These are phyloP conservation scores for Xylaria digitata DNA, from an alignment of 2,329 filamentous ascomycete species.

Conservation along the genomic window DNA sequence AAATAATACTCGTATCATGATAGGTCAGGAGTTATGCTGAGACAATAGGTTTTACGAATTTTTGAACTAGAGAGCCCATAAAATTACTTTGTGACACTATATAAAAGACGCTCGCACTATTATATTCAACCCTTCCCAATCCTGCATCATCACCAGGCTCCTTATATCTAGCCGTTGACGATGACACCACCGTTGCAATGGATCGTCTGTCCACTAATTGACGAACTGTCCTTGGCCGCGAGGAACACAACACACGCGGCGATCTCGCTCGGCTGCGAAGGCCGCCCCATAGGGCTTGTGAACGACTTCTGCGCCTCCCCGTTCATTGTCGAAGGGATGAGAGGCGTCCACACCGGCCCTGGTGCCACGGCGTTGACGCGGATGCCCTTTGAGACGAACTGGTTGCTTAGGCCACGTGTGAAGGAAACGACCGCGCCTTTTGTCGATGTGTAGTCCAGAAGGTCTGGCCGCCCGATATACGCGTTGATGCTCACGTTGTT, in stretches of 20 bases:
- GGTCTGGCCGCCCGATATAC: constrained; percentile 81
- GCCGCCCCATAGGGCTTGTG: constrained; percentile 78
- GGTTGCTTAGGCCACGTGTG: constrained; percentile 80
- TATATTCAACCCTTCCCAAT: no score
- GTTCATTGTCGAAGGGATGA: constrained; percentile 79
- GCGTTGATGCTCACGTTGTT: constrained; percentile 88
- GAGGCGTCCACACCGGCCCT: constrained; percentile 81
- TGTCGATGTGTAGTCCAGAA: constrained; percentile 84
- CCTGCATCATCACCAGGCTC: neutral
- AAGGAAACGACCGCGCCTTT: constrained; percentile 84
- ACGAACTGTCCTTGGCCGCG: constrained; percentile 77
- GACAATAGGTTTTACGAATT: neutral
- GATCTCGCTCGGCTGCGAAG: constrained; percentile 83
- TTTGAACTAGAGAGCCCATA: neutral
- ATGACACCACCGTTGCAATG: constrained; percentile 64
- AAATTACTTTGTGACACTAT: neutral
- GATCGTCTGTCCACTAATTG: constrained; percentile 76
- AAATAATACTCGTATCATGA: neutral
- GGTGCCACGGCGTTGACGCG: constrained; percentile 71
- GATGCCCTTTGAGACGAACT: constrained; percentile 77
- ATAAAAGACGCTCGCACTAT: no score
- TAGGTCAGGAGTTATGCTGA: neutral
- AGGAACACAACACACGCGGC: constrained; percentile 85
- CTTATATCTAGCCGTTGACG: constrained; percentile 57
- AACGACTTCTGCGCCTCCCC: constrained; percentile 78